phyloP scores from a whole-genome alignment of 345 rosid species.

The Arabis hirsuta region DNA sequence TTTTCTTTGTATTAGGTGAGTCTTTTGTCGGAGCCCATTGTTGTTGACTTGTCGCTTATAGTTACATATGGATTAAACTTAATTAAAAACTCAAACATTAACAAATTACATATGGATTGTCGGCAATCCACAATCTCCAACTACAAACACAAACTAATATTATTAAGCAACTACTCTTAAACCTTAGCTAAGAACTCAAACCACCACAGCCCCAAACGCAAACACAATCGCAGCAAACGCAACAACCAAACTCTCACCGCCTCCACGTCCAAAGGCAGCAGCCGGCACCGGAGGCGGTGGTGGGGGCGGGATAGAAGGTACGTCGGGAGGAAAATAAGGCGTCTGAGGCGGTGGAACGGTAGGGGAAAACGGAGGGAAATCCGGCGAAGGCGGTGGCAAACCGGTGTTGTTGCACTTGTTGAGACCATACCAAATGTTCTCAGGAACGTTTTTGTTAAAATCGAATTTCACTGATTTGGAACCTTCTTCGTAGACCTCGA shows the following conservation, averaged over 20 bases:
- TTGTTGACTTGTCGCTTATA: too few species aligned
- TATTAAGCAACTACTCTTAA: not conserved
- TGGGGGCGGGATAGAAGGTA: constrained; percentile 28
- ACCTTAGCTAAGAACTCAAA: constrained; percentile 6
- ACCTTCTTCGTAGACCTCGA: constrained; percentile 36
- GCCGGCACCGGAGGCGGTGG: constrained; percentile 20
- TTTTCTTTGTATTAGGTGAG: too few species aligned
- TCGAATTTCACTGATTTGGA: constrained; percentile 27
- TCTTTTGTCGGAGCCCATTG: too few species aligned
- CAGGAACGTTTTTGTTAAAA: constrained; percentile 25
- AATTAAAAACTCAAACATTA: not conserved
- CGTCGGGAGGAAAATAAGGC: constrained; percentile 31
- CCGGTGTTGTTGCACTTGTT: constrained; percentile 29
- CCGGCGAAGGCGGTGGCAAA: constrained; percentile 26
- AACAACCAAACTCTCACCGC: constrained; percentile 25
- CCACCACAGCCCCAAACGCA: constrained; percentile 21
- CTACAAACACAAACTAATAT: constrained; percentile 1
- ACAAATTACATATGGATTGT: too few species aligned
- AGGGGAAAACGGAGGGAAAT: constrained; percentile 25
- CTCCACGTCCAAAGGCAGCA: constrained; percentile 24
- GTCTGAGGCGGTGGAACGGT: constrained; percentile 10
- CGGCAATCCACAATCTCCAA: too few species aligned
- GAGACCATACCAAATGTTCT: constrained; percentile 29
- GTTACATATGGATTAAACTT: not conserved
- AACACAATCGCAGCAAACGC: constrained; percentile 8